Conservation (phyloP, 352 stramenopile genomes). For the Phytophthora chlamydospora region DNA sequence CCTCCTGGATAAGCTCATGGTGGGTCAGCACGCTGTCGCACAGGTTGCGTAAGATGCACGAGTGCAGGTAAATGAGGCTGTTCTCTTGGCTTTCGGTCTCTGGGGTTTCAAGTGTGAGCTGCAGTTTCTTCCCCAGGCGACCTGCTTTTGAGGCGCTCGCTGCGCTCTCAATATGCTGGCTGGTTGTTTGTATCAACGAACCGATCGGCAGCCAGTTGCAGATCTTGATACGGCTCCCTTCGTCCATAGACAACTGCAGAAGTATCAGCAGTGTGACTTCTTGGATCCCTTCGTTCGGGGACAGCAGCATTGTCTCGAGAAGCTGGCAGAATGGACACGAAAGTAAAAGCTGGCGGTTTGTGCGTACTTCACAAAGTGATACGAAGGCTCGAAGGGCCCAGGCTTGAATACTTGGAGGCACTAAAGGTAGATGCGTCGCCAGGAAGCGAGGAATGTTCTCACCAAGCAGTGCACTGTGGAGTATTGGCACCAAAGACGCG, state of each 20-base stretch:
- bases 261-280: conserved; percentile 62
- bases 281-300: conserved; percentile 48
- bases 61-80: conserved; percentile 59
- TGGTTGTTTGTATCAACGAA: conserved; percentile 44
- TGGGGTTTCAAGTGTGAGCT: background rate
- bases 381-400: conserved; percentile 59
- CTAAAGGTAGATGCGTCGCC: conserved; percentile 46
- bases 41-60: conserved; percentile 75
- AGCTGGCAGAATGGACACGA: conserved; percentile 58
- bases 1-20: conserved; percentile 72
- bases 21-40: conserved; percentile 77
- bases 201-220: conserved; percentile 68
- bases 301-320: conserved; percentile 50
- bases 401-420: conserved; percentile 44
- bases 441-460: conserved; percentile 76
- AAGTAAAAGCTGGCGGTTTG: conserved; percentile 56
- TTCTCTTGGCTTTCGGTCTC: conserved; percentile 9
- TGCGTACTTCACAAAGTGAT: conserved; percentile 54
- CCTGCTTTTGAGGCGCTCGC: background rate
- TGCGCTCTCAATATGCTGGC: conserved; percentile 34
- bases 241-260: conserved; percentile 63
- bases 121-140: background rate
- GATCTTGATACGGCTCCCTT: conserved; percentile 70
- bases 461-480: conserved; percentile 61
- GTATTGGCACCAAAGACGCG: conserved; percentile 53